phyloP scores from a whole-genome alignment of 1,284 basidiomycete species.

The Boletus nobilissimus region DNA sequence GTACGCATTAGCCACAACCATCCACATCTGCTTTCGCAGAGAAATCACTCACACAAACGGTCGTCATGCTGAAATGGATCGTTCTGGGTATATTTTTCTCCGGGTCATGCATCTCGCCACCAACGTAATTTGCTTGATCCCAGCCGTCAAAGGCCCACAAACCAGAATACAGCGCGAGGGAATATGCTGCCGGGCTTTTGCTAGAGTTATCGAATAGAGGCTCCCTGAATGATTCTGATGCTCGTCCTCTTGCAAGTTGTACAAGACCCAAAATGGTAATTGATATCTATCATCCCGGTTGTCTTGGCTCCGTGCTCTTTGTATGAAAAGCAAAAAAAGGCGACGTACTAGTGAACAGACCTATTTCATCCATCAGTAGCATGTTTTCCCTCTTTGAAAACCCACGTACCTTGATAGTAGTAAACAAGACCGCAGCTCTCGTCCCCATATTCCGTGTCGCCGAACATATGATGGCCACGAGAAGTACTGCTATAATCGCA shows the following conservation, averaged over 20 bases:
- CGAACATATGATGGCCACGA: conserved; percentile 83
- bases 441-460: conserved; percentile 84
- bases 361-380: conserved; percentile 47
- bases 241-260: conserved; percentile 74
- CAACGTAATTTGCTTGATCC: conserved; percentile 91
- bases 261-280: conserved; percentile 80
- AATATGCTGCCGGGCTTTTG: conserved; percentile 84
- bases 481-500: conserved; percentile 74
- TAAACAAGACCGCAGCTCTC: conserved; percentile 86
- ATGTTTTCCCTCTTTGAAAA: not conserved
- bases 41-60: conserved; percentile 68
- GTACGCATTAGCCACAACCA: not conserved
- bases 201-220: conserved; percentile 83
- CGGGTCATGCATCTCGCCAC: conserved; percentile 89
- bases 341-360: conserved; percentile 64
- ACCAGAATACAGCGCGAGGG: conserved; percentile 93
- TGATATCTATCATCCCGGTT: conserved; percentile 58
- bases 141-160: conserved; percentile 97
- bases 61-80: conserved; percentile 88
- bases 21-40: not conserved
- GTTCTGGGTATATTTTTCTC: conserved; percentile 89
- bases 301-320: not conserved
- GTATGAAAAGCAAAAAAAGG: not conserved
- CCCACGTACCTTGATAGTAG: conserved; percentile 78
- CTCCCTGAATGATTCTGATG: conserved; percentile 69